Percentiles rank a stretch among this genome's conserved stretches.
phyloP scores from a whole-genome alignment of 148 eudicot genomes.

The Persicaria maculosa region DNA sequence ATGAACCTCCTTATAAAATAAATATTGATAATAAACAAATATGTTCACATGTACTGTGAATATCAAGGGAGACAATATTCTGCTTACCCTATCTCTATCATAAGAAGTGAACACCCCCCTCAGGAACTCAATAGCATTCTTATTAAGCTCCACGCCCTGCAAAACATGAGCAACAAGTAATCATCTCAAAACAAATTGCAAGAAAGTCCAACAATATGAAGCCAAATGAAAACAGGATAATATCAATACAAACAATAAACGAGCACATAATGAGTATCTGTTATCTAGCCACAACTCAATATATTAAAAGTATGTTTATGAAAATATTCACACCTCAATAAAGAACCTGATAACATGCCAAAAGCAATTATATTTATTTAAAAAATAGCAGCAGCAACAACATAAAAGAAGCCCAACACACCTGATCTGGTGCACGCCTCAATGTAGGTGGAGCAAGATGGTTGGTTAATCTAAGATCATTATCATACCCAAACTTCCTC shows the following conservation, averaged over 20 bases:
- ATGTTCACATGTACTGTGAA: neutral
- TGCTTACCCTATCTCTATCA: conserved; percentile 32
- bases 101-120: conserved; percentile 30
- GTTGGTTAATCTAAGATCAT: conserved; percentile 68
- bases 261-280: neutral
- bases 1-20: neutral
- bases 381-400: neutral
- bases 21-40: neutral
- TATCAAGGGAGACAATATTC: neutral
- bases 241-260: neutral
- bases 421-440: conserved; percentile 83
- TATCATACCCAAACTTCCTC: conserved; percentile 85
- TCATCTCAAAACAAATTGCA: conserved; percentile 8
- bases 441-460: conserved; percentile 69
- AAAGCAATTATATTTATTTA: neutral
- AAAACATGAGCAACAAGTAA: conserved; percentile 7
- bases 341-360: neutral
- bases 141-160: conserved; percentile 42
- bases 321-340: neutral
- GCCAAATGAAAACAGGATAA: neutral
- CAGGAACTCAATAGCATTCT: conserved; percentile 30
- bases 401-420: conserved; percentile 10
- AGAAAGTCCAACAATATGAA: neutral
- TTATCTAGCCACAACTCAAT: neutral
- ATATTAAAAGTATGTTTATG: neutral